phyloP scores from a whole-genome alignment of 108 stramenopile species.

The Nannochloropsis salina region DNA sequence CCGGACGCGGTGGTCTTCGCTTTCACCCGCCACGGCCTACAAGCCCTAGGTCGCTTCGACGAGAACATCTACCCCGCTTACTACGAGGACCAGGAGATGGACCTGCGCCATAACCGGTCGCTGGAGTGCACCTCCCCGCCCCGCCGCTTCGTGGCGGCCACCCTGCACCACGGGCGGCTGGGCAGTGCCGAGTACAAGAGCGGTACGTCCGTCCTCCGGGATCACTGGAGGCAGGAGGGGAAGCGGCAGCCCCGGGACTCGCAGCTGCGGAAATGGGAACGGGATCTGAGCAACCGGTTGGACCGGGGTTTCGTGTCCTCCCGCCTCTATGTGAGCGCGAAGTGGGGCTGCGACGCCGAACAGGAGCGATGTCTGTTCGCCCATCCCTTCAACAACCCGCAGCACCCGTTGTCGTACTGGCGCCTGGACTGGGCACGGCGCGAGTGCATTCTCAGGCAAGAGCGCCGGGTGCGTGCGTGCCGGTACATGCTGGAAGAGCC shows the following conservation, averaged over 20 bases:
- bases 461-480: background rate
- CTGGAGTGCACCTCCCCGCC: slow-evolving; percentile 15
- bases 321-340: background rate
- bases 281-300: background rate
- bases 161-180: background rate
- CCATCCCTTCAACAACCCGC: background rate
- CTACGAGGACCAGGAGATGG: slow-evolving; percentile 17
- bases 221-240: background rate
- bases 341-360: slow-evolving; percentile 7
- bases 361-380: background rate
- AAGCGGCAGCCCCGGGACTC: background rate
- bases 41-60: background rate
- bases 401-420: background rate
- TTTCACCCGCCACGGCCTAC: background rate
- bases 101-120: background rate
- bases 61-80: slow-evolving; percentile 13
- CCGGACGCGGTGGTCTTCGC: background rate
- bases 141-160: background rate
- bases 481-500: slow-evolving; percentile 2
- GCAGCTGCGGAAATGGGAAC: background rate
- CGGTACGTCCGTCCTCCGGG: background rate
- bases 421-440: background rate
- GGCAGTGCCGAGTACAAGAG: slow-evolving; percentile 5
- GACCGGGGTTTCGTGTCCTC: background rate
- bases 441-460: background rate